These are phyloP conservation scores for Cydonia oblonga DNA, from an alignment of 331 rosid genomes.

Conservation along the genomic window DNA sequence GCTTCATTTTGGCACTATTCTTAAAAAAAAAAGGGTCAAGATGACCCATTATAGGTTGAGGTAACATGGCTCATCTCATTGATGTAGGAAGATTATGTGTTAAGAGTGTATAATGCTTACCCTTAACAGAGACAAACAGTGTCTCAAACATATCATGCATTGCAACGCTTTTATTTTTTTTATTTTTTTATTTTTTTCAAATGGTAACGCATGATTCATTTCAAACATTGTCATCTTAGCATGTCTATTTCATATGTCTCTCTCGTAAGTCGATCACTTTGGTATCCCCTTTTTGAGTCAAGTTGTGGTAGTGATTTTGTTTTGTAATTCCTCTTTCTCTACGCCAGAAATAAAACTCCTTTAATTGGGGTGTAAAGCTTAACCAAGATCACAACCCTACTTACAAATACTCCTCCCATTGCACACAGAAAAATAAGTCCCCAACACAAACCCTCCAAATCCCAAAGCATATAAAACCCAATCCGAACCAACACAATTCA, in stretches of 20 bases:
- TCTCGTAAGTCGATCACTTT: neutral
- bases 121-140: fast-evolving
- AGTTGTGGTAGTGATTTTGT: neutral
- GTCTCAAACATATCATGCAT: too few species aligned
- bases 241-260: neutral
- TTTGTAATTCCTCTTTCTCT: neutral
- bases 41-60: too few species aligned
- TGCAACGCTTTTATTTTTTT: too few species aligned
- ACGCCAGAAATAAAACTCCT: neutral
- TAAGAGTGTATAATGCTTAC: neutral
- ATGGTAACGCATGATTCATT: too few species aligned
- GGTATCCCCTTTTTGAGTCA: neutral
- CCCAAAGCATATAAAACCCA: neutral
- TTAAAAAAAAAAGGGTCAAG: too few species aligned
- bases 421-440: neutral
- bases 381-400: neutral
- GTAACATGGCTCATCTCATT: neutral
- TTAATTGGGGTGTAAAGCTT: neutral
- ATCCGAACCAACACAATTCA: neutral
- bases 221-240: too few species aligned
- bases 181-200: neutral
- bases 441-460: neutral
- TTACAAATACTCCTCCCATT: neutral
- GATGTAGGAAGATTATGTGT: neutral
- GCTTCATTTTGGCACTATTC: too few species aligned